phyloP scores from a whole-genome alignment of 2,329 filamentous ascomycete genomes.

The Trichoderma sp. region DNA sequence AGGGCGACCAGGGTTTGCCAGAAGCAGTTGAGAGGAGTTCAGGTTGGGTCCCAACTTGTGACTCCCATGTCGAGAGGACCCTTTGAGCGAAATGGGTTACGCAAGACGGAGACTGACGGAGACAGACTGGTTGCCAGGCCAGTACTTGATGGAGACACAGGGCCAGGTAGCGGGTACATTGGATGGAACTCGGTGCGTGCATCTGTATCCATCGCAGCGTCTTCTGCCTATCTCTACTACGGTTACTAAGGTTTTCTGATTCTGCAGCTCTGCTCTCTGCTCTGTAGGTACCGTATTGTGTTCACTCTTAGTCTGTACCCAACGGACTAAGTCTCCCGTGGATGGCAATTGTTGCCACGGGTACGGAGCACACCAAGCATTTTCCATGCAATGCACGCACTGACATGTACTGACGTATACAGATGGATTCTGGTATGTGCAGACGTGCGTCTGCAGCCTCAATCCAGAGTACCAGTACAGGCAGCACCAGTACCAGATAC shows the following conservation, averaged over 20 bases:
- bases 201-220: background rate
- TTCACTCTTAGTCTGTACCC: no score
- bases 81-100: conserved; percentile 16
- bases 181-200: background rate
- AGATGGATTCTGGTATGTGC: background rate
- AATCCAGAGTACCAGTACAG: background rate
- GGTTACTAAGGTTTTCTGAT: background rate
- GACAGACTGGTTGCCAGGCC: background rate
- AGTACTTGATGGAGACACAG: background rate
- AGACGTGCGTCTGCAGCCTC: background rate
- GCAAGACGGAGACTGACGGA: background rate
- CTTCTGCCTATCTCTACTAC: background rate
- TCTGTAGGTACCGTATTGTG: no score
- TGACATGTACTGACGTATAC: conserved; percentile 2
- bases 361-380: background rate
- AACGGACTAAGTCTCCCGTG: background rate
- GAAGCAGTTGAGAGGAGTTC: background rate
- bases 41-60: background rate
- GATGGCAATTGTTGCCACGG: background rate
- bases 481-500: background rate
- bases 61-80: conserved; percentile 6
- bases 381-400: background rate
- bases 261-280: background rate
- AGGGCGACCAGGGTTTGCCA: background rate
- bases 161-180: background rate